Percentiles rank a stretch among this genome's conserved stretches.
phyloP scores from a whole-genome alignment of 352 stramenopile genomes.

The Nothophytophthora sp. region DNA sequence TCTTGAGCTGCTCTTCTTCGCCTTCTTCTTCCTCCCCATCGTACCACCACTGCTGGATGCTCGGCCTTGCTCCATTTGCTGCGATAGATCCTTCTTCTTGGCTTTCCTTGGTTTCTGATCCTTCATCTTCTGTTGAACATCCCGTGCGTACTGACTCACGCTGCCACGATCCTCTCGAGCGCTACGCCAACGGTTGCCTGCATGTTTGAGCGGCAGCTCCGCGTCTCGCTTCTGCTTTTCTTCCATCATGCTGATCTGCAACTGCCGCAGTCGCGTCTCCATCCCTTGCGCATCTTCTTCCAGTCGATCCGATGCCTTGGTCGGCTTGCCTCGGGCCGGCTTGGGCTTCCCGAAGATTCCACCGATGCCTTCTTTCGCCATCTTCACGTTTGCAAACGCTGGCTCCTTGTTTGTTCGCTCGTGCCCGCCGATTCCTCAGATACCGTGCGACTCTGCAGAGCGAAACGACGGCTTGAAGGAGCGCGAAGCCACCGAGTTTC shows the following conservation, averaged over 20 bases:
- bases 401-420: too few species aligned
- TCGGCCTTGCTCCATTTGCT: constrained; percentile 2
- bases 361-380: constrained; percentile 33
- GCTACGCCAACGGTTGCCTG: constrained; percentile 73
- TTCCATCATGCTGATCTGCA: constrained; percentile 61
- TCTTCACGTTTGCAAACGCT: constrained; percentile 2
- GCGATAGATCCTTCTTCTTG: not conserved
- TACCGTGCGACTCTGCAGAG: constrained; percentile 16
- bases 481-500: not conserved
- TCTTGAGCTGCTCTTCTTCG: constrained; percentile 9
- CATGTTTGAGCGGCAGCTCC: constrained; percentile 58
- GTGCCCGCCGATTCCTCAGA: too few species aligned
- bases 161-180: constrained; percentile 73
- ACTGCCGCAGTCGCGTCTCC: constrained; percentile 59
- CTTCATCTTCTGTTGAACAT: constrained; percentile 48
- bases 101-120: constrained; percentile 22
- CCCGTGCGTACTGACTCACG: constrained; percentile 67
- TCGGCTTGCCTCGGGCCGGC: constrained; percentile 6
- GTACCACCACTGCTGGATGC: not conserved
- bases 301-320: constrained; percentile 55
- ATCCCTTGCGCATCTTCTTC: constrained; percentile 74
- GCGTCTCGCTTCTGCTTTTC: constrained; percentile 66
- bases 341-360: constrained; percentile 29
- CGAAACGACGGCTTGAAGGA: constrained; percentile 22
- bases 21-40: constrained; percentile 16